Evolutionary conservation across 176 grass and related monocot species (phyloP).

Genomic region (Rhipidocladum racemiflorum): DNA sequence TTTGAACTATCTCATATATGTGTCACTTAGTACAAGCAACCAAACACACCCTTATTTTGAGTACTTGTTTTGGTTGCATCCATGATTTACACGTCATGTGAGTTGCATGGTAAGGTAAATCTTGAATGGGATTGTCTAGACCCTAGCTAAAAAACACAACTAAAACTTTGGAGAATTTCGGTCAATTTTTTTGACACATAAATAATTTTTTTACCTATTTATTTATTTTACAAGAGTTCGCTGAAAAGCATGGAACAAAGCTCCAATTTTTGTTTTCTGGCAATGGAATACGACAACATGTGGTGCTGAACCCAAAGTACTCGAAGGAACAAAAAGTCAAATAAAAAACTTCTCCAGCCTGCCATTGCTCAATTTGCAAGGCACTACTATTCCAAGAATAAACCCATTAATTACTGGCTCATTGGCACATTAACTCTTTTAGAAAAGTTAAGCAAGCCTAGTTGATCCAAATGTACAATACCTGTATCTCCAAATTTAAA

Average conservation of each 20-base stretch:
- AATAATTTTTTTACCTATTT: too few species aligned
- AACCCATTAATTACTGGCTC: not conserved
- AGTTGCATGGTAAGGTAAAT: too few species aligned
- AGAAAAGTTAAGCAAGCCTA: not conserved
- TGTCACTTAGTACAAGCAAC: too few species aligned
- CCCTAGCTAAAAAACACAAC: too few species aligned
- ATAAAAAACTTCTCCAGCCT: not conserved
- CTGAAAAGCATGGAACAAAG: conserved; percentile 13
- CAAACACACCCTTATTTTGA: too few species aligned
- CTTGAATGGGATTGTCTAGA: too few species aligned
- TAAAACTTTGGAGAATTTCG: too few species aligned
- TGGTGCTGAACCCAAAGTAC: conserved; percentile 1
- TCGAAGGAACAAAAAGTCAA: not conserved
- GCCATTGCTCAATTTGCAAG: conserved; percentile 39
- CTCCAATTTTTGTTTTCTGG: conserved; percentile 11
- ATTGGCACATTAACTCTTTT: not conserved
- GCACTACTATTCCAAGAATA: not conserved
- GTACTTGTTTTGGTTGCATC: too few species aligned
- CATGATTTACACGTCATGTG: too few species aligned
- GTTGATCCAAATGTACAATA: not conserved
- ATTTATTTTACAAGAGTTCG: not conserved
- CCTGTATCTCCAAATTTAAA: not conserved
- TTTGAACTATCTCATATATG: too few species aligned
- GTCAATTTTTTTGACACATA: too few species aligned
- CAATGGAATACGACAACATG: not conserved